Evolutionary conservation across 768 basidiomycete species (phyloP).

Genomic region (Tylopilus vinaceipallidus): DNA sequence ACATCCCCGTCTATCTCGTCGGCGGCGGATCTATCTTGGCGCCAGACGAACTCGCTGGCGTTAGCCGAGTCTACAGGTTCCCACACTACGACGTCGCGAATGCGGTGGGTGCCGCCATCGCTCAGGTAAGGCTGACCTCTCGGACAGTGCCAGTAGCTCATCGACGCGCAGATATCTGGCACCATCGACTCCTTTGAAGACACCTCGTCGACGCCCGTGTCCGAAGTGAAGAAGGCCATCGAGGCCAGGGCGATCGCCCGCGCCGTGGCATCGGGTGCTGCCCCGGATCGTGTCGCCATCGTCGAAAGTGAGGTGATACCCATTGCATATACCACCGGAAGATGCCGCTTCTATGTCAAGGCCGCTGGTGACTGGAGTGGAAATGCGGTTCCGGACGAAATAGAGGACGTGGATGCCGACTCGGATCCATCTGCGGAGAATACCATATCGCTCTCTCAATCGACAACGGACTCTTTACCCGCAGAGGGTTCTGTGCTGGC

Average conservation of each 20-base stretch:
- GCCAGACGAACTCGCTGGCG: slow-evolving; percentile 49
- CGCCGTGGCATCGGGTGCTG: slow-evolving; percentile 47
- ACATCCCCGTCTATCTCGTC: slow-evolving; percentile 58
- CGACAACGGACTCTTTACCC: slow-evolving; percentile 4
- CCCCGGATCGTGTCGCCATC: slow-evolving; percentile 41
- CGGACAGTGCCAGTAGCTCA: slow-evolving; percentile 3
- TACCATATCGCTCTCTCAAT: neutral
- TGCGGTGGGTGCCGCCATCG: slow-evolving; percentile 56
- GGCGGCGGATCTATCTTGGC: slow-evolving; percentile 65
- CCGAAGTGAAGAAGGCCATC: slow-evolving; percentile 34
- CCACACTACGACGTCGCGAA: slow-evolving; percentile 58
- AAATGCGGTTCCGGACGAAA: slow-evolving; percentile 19
- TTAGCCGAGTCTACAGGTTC: slow-evolving; percentile 48
- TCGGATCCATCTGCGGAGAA: slow-evolving; percentile 4
- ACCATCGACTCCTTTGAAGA: slow-evolving; percentile 46
- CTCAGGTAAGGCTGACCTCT: slow-evolving; percentile 26
- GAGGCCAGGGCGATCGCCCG: slow-evolving; percentile 39
- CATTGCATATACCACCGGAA: slow-evolving; percentile 32
- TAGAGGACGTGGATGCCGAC: slow-evolving; percentile 12
- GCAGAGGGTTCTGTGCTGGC: slow-evolving; percentile 15
- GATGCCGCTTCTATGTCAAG: slow-evolving; percentile 50
- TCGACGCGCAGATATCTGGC: slow-evolving; percentile 37
- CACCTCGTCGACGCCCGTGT: slow-evolving; percentile 32
- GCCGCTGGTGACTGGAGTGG: slow-evolving; percentile 54
- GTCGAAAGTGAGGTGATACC: slow-evolving; percentile 58